Conservation (phyloP, 371 early-diverging fungal species). For the Blakeslea trispora region DNA sequence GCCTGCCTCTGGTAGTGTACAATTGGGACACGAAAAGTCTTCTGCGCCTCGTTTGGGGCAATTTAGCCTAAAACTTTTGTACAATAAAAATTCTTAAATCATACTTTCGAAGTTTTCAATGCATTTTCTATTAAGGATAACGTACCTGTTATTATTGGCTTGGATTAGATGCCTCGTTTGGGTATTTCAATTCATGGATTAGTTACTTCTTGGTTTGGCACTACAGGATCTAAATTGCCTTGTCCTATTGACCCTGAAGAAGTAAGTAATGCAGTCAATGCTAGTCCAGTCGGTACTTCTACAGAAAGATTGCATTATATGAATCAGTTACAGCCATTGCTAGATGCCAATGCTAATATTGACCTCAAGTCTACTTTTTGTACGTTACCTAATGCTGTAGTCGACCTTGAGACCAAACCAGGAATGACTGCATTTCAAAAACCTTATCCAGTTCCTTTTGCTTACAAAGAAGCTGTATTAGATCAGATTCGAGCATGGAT, state of each 20-base stretch:
- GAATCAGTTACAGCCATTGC: neutral
- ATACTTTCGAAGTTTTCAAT: constrained; percentile 17
- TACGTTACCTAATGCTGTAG: too few species aligned
- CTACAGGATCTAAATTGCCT: neutral
- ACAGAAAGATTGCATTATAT: neutral
- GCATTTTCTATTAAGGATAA: constrained; percentile 5
- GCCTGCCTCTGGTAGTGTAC: neutral
- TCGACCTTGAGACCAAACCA: too few species aligned
- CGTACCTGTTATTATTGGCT: constrained; percentile 3
- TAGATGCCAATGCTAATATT: too few species aligned
- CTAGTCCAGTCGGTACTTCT: neutral
- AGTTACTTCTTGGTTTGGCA: neutral
- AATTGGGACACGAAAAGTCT: neutral
- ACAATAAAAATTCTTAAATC: constrained; percentile 8
- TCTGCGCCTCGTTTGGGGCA: neutral
- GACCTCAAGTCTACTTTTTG: too few species aligned
- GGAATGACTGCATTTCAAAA: neutral
- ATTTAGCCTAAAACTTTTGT: neutral
- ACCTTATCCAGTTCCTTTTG: neutral
- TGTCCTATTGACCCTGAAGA: constrained; percentile 11
- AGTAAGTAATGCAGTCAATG: neutral
- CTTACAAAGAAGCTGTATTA: neutral
- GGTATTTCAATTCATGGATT: constrained; percentile 2
- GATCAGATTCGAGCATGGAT: neutral
- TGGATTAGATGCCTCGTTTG: constrained; percentile 7